Base-by-base conservation (phyloP, 768 basidiomycete species). In the Cystobasidium ongulense region DNA sequence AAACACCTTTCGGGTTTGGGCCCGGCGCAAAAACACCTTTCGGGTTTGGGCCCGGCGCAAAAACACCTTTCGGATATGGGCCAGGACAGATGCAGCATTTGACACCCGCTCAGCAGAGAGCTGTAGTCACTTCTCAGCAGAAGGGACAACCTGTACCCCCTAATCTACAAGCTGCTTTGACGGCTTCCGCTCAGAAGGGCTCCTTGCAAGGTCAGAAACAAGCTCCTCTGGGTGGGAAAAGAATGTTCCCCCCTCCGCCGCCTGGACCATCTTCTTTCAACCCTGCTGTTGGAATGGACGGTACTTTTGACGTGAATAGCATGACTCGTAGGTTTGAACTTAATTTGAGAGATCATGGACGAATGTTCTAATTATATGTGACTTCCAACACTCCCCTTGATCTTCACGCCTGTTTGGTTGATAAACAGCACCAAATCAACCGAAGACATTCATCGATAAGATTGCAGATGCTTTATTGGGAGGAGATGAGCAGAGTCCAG, bases 401-500 rank as follows among this genome's bases (percentile, higher is more conserved):
- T 8, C 46, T 68, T 21, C n/a, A 7, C 11, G 33, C 11, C n/a
- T 1, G 1, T 18, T 53, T 4, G 31, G 63, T 18, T n/a, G 17
- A 17, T 53, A 53, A 11, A 76, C 84, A 63, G 86, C 84, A 10
- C 82, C 85, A 0, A 86, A 87, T 17, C 87, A 85, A 61, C 90
- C 90, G 76, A 87, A 78, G 21, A 72, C 87, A 52, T 90, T 91
- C 89, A 90, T 88, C 78, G 92, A 94, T 82, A 90, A 89, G 77
- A 80, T 94, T 29, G 92, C 91, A 0, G 92, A 94, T 80, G 89
- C 35, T 29, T 83, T 95, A 53, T 84, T 94, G 64, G 89, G 90
- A 61, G 88, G 89, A 27, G 33, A 78, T 75, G 73, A 66, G 41
- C 82, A 82, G 33, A 82, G 85, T 3, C 78, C 79, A 13, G 81